Evolutionary conservation across 495 filamentous ascomycete species (phyloP).

Genomic region (Neohortaea acidophila): DNA sequence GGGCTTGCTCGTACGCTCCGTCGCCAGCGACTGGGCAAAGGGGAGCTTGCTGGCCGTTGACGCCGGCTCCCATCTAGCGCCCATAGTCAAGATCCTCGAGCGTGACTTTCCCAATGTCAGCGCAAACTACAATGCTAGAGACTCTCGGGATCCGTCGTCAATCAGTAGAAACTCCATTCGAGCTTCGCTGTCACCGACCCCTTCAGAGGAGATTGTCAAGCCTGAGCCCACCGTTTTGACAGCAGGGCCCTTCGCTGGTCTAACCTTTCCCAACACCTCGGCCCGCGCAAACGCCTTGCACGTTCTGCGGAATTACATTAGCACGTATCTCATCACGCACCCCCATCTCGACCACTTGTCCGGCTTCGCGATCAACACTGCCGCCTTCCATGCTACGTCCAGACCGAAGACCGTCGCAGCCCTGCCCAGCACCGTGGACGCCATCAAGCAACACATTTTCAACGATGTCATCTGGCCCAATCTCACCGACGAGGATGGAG

Average conservation of each 20-base stretch:
- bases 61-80: constrained; percentile 75
- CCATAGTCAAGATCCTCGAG: constrained; percentile 60
- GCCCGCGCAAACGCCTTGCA: constrained; percentile 64
- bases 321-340: constrained; percentile 82
- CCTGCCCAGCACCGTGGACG: constrained; percentile 67
- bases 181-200: constrained; percentile 6
- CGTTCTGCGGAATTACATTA: constrained; percentile 61
- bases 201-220: constrained; percentile 10
- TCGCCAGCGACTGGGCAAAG: constrained; percentile 57
- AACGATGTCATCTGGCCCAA: constrained; percentile 98
- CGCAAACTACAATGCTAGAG: constrained; percentile 4
- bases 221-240: constrained; percentile 21
- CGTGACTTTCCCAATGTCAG: constrained; percentile 28
- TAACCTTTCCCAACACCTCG: constrained; percentile 45
- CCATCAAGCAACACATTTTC: constrained; percentile 86
- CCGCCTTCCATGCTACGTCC: constrained; percentile 54
- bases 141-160: too few species aligned
- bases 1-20: constrained; percentile 72
- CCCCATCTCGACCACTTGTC: constrained; percentile 87
- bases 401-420: constrained; percentile 72
- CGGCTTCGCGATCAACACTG: constrained; percentile 84
- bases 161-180: constrained; percentile 1
- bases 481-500: constrained; percentile 86
- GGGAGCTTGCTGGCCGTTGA: constrained; percentile 79
- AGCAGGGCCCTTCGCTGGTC: constrained; percentile 56